Evolutionary conservation across 345 rosid species (phyloP), one percentile per base, ranked within the genome.

Genomic region (Leavenworthia alabamica): DNA sequence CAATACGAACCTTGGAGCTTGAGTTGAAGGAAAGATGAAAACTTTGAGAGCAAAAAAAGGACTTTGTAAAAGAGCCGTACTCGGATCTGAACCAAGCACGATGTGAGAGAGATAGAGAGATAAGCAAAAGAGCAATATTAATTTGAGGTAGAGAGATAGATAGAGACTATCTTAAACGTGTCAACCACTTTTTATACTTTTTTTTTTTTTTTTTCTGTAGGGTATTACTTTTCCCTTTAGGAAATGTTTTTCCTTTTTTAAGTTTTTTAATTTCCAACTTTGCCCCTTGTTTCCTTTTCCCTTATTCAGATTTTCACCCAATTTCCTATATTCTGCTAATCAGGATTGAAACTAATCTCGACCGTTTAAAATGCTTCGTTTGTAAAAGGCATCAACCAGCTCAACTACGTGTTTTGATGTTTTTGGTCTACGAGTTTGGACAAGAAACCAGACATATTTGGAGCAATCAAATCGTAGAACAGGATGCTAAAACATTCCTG

Each of bases 1-100:
- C n/a, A n/a, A n/a, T 10, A 10, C 63, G 11, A 56, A 66, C 72
- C 64, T 67, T 67, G 49, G 26, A 57, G 71, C 6, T 56, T 28
- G 16, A 67, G 64, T 66, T 43, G 46, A 33, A 7, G 2, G 16
- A 64, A 48, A 56, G 57, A 28, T n/a, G 37, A 55, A 46, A 36
- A 39, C 57, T 16, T 65, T 55, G 47, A n/a, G n/a, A n/a, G n/a
- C n/a, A n/a, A n/a, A 67, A 56, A 10, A 40, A 48, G 6, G n/a
- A 40, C 5, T 56, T 46, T 37, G 22, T 14, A 3, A 65, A 23
- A 32, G 14, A 31, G 60, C 23, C 29, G 8, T 42, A 35, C 8
- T 32, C 16, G 53, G 72, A 67, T 67, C 65, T 59, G 52, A 65
- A 65, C 20, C 13, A 27, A n/a, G n/a, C n/a, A n/a, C 37, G 16